phyloP scores from a whole-genome alignment of 345 rosid species.

The Raphanus raphanistrum region DNA sequence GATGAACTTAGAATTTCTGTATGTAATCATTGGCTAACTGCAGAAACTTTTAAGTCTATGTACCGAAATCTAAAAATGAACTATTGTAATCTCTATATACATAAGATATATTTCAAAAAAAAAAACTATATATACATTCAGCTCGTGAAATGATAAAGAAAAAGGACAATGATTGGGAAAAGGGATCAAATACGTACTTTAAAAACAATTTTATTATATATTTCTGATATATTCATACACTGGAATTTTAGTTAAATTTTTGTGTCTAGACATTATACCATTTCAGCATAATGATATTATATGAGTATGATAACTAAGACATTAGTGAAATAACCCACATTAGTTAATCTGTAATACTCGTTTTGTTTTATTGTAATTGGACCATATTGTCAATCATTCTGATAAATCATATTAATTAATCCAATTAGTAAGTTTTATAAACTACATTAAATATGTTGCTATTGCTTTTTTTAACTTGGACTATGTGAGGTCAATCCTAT shows the following conservation, averaged over 20 bases:
- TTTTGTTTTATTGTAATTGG: background rate
- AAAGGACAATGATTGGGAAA: slow-evolving; percentile 2
- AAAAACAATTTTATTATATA: background rate
- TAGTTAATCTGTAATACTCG: background rate
- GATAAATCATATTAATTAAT: background rate
- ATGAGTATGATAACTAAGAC: background rate
- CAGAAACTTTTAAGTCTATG: background rate
- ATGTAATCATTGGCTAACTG: background rate
- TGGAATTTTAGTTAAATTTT: background rate
- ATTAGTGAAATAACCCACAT: background rate
- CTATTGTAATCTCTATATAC: background rate
- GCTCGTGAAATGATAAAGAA: background rate
- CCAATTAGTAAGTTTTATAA: background rate
- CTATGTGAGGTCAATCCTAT: background rate
- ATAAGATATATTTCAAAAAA: background rate
- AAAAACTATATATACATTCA: slow-evolving; percentile 10
- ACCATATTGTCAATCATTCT: background rate
- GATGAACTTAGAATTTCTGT: background rate
- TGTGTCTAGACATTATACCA: background rate
- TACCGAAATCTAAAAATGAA: background rate
- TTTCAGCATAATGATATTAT: background rate
- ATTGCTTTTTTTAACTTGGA: background rate
- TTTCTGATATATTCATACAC: background rate
- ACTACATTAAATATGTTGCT: background rate
- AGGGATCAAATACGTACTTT: background rate